Evolutionary conservation across 2,329 filamentous ascomycete genomes (phyloP).

Genomic region (Verticillium longisporum): DNA sequence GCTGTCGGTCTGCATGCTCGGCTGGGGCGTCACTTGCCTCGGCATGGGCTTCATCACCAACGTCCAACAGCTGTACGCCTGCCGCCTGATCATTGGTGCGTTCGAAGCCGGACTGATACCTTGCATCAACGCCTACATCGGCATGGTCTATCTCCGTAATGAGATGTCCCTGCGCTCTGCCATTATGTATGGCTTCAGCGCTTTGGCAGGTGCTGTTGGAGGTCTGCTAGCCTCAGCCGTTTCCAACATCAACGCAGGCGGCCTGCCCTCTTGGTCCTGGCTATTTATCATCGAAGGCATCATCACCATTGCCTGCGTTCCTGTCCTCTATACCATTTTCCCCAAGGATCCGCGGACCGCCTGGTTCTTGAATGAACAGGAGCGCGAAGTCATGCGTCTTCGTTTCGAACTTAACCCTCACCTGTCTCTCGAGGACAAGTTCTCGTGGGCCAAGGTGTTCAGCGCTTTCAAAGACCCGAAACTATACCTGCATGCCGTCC

Average conservation of each 20-base stretch:
- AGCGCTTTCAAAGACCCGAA: constrained; percentile 43
- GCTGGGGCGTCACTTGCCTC: constrained; percentile 42
- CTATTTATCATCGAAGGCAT: constrained; percentile 44
- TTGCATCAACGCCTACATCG: constrained; percentile 29
- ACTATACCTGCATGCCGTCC: constrained; percentile 38
- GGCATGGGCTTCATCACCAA: constrained; percentile 37
- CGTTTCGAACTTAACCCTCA: constrained; percentile 34
- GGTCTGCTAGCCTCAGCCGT: constrained; percentile 39
- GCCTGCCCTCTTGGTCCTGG: constrained; percentile 41
- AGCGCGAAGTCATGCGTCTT: constrained; percentile 42
- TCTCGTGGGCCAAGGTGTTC: constrained; percentile 41
- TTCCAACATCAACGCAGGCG: constrained; percentile 37
- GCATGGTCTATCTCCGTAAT: constrained; percentile 30
- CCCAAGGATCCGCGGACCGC: constrained; percentile 39
- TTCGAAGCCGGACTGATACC: constrained; percentile 44
- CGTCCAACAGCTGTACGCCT: constrained; percentile 32
- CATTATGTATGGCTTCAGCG: constrained; percentile 42
- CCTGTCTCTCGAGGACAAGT: constrained; percentile 44
- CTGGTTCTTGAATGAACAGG: constrained; percentile 39
- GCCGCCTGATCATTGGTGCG: constrained; percentile 38
- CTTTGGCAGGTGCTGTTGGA: constrained; percentile 34
- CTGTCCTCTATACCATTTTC: constrained; percentile 37
- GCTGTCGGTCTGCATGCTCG: constrained; percentile 20
- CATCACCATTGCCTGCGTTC: constrained; percentile 31
- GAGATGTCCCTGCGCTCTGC: constrained; percentile 21